Conservation (phyloP, 495 filamentous ascomycete species). For the Penicillium fimorum region DNA sequence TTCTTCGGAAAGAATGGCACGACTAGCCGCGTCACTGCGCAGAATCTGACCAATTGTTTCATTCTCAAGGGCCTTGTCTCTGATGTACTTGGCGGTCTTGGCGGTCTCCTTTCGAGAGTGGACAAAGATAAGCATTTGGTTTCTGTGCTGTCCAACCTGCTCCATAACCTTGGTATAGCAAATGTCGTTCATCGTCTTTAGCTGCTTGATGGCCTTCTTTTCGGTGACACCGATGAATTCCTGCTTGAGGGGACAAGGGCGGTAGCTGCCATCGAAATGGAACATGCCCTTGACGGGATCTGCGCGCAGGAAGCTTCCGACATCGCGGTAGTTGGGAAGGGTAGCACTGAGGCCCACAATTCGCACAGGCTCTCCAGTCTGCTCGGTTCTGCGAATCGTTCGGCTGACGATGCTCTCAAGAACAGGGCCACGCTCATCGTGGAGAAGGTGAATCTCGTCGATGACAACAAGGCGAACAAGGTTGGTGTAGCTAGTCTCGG, state of each 20-base stretch:
- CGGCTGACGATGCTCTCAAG: slow-evolving; percentile 95
- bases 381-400: slow-evolving; percentile 88
- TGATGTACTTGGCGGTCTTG: slow-evolving; percentile 93
- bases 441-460: slow-evolving; percentile 95
- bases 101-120: slow-evolving; percentile 97
- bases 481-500: slow-evolving; percentile 94
- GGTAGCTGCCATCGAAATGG: slow-evolving; percentile 93
- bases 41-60: slow-evolving; percentile 97
- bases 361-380: slow-evolving; percentile 86
- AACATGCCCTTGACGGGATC: slow-evolving; percentile 84
- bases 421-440: slow-evolving; percentile 96
- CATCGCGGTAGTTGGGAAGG: slow-evolving; percentile 94
- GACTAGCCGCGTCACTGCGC: slow-evolving; percentile 85
- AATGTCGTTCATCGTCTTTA: slow-evolving; percentile 99
- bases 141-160: slow-evolving; percentile 83
- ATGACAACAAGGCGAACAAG: slow-evolving; percentile 93
- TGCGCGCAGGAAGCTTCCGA: slow-evolving; percentile 91
- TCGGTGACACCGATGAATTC: slow-evolving; percentile 98
- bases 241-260: slow-evolving; percentile 89
- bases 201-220: slow-evolving; percentile 97
- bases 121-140: slow-evolving; percentile 98
- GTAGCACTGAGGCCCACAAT: slow-evolving; percentile 93
- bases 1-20: slow-evolving; percentile 83
- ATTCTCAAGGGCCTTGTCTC: slow-evolving; percentile 92
- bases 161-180: slow-evolving; percentile 97